phyloP scores from a whole-genome alignment of 1,139 yeast genomes.

The Zygotorulaspora mrakii region DNA sequence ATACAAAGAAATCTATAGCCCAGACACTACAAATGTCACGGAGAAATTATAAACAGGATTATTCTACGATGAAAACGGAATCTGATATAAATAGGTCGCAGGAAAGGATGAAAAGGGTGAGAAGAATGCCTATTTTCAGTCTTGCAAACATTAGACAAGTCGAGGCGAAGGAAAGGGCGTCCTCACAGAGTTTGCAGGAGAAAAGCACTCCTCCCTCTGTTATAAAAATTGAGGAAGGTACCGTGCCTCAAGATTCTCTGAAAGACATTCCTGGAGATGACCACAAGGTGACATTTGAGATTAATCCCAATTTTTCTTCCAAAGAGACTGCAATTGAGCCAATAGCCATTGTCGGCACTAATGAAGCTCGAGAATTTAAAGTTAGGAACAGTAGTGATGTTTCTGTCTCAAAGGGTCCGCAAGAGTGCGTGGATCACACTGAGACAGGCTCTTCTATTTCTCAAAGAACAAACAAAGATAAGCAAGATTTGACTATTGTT shows the following conservation, averaged over 20 bases:
- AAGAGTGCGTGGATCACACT: too few species aligned
- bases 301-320: too few species aligned
- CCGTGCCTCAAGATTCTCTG: background rate
- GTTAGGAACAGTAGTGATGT: too few species aligned
- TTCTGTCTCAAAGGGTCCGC: too few species aligned
- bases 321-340: too few species aligned
- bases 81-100: conserved; percentile 10
- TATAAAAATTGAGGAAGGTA: conserved; percentile 11
- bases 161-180: conserved; percentile 13
- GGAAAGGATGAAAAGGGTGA: conserved; percentile 4
- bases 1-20: conserved; percentile 51
- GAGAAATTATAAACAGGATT: conserved; percentile 14
- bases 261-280: background rate
- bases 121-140: conserved; percentile 27
- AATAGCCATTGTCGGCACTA: too few species aligned
- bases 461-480: too few species aligned
- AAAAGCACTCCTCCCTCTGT: conserved; percentile 3
- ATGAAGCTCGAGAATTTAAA: too few species aligned
- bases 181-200: background rate
- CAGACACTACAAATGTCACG: conserved; percentile 61
- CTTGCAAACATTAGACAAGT: conserved; percentile 22
- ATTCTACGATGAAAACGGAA: conserved; percentile 19
- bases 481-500: too few species aligned
- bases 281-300: background rate
- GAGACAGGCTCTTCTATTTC: too few species aligned